phyloP scores from a whole-genome alignment of 257 asterid species.

The Oldenlandia corymbosa region DNA sequence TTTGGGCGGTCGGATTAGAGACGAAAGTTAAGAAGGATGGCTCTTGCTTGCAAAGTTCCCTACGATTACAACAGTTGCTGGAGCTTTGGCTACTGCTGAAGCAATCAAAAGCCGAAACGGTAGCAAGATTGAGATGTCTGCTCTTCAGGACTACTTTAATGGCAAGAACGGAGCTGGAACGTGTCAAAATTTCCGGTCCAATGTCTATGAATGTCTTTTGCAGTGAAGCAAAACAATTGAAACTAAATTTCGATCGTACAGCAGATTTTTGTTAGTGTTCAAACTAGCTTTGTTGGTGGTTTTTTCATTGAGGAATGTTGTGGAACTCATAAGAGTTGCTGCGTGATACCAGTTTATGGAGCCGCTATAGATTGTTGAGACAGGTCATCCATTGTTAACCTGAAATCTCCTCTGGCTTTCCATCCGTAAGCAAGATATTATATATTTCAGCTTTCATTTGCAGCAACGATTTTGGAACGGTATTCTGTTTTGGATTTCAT shows the following conservation, averaged over 20 bases:
- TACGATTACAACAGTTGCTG: conserved; percentile 87
- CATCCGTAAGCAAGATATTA: too few relatives aligned
- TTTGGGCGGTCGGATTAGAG: too few relatives aligned
- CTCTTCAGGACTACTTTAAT: conserved; percentile 87
- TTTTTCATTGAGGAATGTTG: background rate
- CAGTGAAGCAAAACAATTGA: conserved; percentile 2
- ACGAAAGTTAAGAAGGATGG: conserved; percentile 88
- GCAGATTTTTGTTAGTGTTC: background rate
- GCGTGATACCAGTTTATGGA: conserved; percentile 6
- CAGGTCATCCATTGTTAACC: conserved; percentile 7
- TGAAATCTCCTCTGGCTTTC: too few relatives aligned
- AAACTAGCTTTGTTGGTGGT: background rate
- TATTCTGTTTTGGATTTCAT: too few relatives aligned
- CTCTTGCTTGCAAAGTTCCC: conserved; percentile 89
- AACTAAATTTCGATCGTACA: too few relatives aligned
- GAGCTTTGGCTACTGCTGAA: conserved; percentile 90
- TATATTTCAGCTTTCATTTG: too few relatives aligned
- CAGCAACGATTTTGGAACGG: too few relatives aligned
- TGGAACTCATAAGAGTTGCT: background rate
- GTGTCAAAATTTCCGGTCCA: too few relatives aligned
- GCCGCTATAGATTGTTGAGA: background rate
- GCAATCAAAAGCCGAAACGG: conserved; percentile 79
- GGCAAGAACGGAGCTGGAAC: conserved; percentile 23
- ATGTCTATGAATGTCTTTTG: conserved; percentile 12
- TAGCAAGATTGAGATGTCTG: conserved; percentile 73